Percentiles rank a stretch among this genome's conserved stretches.
Evolutionary conservation across 2,329 filamentous ascomycete genomes (phyloP).

Genomic region (Alternaria burnsii): DNA sequence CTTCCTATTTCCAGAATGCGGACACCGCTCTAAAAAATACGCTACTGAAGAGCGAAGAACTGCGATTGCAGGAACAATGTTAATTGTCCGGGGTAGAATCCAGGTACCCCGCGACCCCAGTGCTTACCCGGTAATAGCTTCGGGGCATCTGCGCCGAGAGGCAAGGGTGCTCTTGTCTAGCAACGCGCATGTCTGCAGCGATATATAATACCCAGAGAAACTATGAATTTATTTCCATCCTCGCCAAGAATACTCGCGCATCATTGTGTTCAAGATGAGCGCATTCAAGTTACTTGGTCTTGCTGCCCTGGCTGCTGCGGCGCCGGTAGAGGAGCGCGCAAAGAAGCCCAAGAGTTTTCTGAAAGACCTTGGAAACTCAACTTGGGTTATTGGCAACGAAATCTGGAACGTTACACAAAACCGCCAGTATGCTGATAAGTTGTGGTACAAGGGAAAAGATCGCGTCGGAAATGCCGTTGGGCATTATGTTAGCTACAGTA

Average conservation of each 20-base stretch:
- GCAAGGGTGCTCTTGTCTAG: not conserved
- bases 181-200: not conserved
- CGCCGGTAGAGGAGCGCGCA: constrained; percentile 30
- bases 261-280: constrained; percentile 20
- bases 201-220: constrained; percentile 4
- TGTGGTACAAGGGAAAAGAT: constrained; percentile 55
- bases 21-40: constrained; percentile 11
- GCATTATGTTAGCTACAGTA: constrained; percentile 58
- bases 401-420: constrained; percentile 56
- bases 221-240: not conserved
- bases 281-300: constrained; percentile 26
- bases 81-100: constrained; percentile 17
- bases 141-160: constrained; percentile 29
- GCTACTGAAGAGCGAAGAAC: constrained; percentile 10
- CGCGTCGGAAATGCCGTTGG: constrained; percentile 53
- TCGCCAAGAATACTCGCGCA: not conserved
- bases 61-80: constrained; percentile 39
- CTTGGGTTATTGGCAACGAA: constrained; percentile 53
- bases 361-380: constrained; percentile 43
- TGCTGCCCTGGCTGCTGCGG: constrained; percentile 26
- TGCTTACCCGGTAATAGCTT: constrained; percentile 20
- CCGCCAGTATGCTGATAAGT: constrained; percentile 50
- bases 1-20: constrained; percentile 24
- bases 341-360: constrained; percentile 45
- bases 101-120: constrained; percentile 19